Percentiles rank a stretch among this genome's conserved stretches.
phyloP scores from a whole-genome alignment of 148 eudicot species.

The Persicaria tinctoria region DNA sequence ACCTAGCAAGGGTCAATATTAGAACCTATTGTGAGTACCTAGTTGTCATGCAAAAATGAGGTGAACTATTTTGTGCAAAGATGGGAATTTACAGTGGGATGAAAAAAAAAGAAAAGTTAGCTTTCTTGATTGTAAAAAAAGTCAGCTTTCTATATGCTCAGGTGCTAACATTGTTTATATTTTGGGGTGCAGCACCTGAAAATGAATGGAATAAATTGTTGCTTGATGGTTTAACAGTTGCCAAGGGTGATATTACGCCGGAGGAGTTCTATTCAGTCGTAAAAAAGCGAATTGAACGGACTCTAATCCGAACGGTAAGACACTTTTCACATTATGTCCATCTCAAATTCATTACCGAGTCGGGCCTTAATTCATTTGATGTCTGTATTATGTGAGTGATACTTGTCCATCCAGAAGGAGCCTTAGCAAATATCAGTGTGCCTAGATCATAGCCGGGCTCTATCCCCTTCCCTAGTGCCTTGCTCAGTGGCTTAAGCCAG shows the following conservation, averaged over 20 bases:
- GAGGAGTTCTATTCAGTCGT: slow-evolving; percentile 68
- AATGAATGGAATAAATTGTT: slow-evolving; percentile 71
- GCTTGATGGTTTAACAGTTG: slow-evolving; percentile 60
- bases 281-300: slow-evolving; percentile 81
- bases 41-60: background rate
- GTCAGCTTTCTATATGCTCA: background rate
- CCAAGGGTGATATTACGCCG: slow-evolving; percentile 72
- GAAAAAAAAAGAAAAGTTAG: background rate
- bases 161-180: slow-evolving; percentile 8
- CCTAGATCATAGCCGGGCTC: background rate
- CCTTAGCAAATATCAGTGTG: background rate
- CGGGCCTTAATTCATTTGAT: background rate
- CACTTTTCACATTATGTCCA: background rate
- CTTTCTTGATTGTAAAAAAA: slow-evolving; percentile 2
- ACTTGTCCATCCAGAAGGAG: no score
- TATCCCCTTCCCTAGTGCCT: no score
- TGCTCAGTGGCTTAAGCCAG: background rate
- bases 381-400: background rate
- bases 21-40: background rate
- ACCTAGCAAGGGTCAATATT: background rate
- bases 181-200: slow-evolving; percentile 59
- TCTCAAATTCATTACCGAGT: background rate
- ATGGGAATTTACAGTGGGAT: background rate
- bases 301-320: slow-evolving; percentile 80
- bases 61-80: background rate